Evolutionary conservation across 495 filamentous ascomycete species (phyloP).

Genomic region (Neurospora sp.): DNA sequence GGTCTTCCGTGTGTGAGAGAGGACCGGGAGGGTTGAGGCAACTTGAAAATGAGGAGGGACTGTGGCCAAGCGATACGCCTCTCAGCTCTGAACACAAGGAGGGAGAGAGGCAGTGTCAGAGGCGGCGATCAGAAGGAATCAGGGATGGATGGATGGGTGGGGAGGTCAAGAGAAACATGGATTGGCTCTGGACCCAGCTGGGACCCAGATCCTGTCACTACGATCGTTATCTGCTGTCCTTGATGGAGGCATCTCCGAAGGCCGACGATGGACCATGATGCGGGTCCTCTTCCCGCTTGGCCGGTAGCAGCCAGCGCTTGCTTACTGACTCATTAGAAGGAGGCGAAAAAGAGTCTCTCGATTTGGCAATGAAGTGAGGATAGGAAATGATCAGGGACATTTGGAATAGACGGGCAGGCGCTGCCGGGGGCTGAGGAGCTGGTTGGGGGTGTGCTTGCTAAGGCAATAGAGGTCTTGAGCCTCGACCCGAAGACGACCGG

Average conservation of each 20-base stretch:
- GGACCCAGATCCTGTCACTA: background rate
- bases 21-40: background rate
- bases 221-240: background rate
- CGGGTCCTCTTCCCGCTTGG: background rate
- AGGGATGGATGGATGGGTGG: background rate
- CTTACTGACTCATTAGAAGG: no score
- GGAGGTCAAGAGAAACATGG: background rate
- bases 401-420: background rate
- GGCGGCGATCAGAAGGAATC: background rate
- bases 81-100: background rate
- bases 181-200: background rate
- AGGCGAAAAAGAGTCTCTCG: background rate
- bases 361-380: background rate
- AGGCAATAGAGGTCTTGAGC: background rate
- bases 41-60: background rate
- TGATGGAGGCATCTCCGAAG: background rate
- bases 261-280: background rate
- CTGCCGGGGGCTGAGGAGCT: background rate
- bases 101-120: background rate
- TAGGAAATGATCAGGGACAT: background rate
- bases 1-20: conserved; percentile 46
- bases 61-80: background rate
- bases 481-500: background rate
- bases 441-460: background rate
- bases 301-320: background rate